A percentile compares a stretch with the other conserved stretches of the same genome.
Evolutionary conservation across 2,329 filamentous ascomycete genomes (phyloP).

Genomic region (Alternaria viburni): DNA sequence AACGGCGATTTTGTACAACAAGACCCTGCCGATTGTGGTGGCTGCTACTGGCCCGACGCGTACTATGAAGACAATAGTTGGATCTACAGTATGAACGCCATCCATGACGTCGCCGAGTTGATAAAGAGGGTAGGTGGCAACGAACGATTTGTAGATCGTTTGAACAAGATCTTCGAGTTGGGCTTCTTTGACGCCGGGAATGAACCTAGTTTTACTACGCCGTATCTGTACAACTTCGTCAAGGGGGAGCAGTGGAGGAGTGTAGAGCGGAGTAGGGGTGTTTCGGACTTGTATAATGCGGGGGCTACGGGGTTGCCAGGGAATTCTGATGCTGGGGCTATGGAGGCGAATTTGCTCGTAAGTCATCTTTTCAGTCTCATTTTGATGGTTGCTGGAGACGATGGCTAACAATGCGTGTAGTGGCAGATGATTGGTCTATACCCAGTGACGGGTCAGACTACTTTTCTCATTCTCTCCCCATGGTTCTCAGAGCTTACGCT

Average conservation of each 20-base stretch:
- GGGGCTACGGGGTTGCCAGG: conserved; percentile 67
- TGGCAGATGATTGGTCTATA: conserved; percentile 45
- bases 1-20: conserved; percentile 57
- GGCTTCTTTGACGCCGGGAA: conserved; percentile 70
- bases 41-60: conserved; percentile 70
- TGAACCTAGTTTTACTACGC: conserved; percentile 70
- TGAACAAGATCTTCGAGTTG: conserved; percentile 66
- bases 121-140: conserved; percentile 63
- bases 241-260: conserved; percentile 64
- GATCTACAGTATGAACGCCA: conserved; percentile 72
- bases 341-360: conserved; percentile 68
- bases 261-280: conserved; percentile 63
- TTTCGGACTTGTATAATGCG: conserved; percentile 64
- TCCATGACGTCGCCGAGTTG: conserved; percentile 67
- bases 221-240: conserved; percentile 72
- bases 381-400: neutral
- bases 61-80: conserved; percentile 68
- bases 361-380: neutral
- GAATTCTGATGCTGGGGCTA: conserved; percentile 74
- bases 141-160: conserved; percentile 61
- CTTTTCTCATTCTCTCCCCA: conserved; percentile 64
- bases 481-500: conserved; percentile 61
- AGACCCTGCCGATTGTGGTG: conserved; percentile 62
- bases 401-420: conserved; percentile 16
- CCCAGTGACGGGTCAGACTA: conserved; percentile 68